phyloP scores from a whole-genome alignment of 2,329 filamentous ascomycete genomes.

The Pseudogymnoascus sp. region DNA sequence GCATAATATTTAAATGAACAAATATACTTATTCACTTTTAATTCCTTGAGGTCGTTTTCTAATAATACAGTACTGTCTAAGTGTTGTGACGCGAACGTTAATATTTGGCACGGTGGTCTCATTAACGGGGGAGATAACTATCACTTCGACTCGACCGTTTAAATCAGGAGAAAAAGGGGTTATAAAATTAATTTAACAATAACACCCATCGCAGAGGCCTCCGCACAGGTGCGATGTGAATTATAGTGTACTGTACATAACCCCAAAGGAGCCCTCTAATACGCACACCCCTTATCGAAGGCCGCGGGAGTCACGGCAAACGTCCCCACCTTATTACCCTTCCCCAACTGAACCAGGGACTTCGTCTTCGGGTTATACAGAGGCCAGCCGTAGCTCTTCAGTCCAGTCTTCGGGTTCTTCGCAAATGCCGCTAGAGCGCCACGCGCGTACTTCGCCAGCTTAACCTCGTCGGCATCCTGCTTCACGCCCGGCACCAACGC shows the following conservation, averaged over 20 bases:
- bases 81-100: neutral
- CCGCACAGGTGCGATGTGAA: neutral
- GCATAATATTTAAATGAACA: neutral
- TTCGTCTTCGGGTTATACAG: conserved; percentile 18
- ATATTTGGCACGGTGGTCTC: neutral
- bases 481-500: conserved; percentile 15
- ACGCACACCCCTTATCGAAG: neutral
- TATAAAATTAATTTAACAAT: neutral
- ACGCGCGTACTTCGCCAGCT: conserved; percentile 30
- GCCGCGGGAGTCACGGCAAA: neutral
- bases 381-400: conserved; percentile 29
- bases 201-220: neutral
- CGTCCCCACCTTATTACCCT: conserved; percentile 24
- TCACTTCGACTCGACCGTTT: neutral
- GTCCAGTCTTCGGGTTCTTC: conserved; percentile 30
- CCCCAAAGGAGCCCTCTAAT: neutral
- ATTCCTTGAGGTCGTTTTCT: neutral
- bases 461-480: conserved; percentile 25
- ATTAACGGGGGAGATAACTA: neutral
- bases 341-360: conserved; percentile 24
- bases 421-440: conserved; percentile 35
- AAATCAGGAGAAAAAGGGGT: neutral
- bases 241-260: neutral
- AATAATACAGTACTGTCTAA: neutral
- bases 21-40: neutral